These are phyloP conservation scores for Drosera spatulata DNA, from an alignment of 179 eudicot species.

Conservation along the genomic window DNA sequence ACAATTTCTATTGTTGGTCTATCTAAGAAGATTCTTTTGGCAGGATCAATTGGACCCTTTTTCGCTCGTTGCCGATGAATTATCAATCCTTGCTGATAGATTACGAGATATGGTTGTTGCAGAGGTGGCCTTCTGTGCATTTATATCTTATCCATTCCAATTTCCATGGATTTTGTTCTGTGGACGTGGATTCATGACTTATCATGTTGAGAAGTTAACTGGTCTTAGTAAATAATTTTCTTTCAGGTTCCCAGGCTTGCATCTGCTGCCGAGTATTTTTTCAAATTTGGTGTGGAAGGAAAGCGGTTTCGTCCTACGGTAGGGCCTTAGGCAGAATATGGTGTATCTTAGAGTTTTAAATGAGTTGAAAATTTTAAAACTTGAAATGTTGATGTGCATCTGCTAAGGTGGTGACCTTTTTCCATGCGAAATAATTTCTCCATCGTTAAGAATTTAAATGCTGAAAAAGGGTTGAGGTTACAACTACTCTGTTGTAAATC, in stretches of 20 bases:
- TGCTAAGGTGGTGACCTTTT: no score
- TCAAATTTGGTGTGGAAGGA: constrained; percentile 92
- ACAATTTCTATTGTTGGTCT: neutral
- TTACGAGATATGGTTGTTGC: constrained; percentile 78
- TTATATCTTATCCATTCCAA: neutral
- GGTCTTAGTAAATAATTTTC: neutral
- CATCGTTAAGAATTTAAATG: no score
- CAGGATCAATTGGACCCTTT: constrained; percentile 81
- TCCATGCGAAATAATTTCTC: no score
- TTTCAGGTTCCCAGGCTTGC: constrained; percentile 88
- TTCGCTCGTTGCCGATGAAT: constrained; percentile 80
- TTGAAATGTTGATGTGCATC: no score
- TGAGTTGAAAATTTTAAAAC: neutral
- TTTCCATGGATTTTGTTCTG: neutral
- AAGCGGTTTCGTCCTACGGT: constrained; percentile 95
- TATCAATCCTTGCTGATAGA: constrained; percentile 58
- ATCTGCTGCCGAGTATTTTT: constrained; percentile 94
- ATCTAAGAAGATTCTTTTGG: constrained; percentile 6
- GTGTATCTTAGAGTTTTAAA: neutral
- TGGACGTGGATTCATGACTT: neutral
- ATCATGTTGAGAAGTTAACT: neutral
- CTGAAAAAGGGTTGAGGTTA: no score
- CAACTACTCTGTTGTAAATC: no score
- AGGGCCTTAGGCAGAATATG: constrained; percentile 10
- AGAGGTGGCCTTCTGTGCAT: constrained; percentile 33